These are phyloP conservation scores for Penicillium crustosum DNA, from an alignment of 2,329 filamentous ascomycete genomes.

Conservation along the genomic window DNA sequence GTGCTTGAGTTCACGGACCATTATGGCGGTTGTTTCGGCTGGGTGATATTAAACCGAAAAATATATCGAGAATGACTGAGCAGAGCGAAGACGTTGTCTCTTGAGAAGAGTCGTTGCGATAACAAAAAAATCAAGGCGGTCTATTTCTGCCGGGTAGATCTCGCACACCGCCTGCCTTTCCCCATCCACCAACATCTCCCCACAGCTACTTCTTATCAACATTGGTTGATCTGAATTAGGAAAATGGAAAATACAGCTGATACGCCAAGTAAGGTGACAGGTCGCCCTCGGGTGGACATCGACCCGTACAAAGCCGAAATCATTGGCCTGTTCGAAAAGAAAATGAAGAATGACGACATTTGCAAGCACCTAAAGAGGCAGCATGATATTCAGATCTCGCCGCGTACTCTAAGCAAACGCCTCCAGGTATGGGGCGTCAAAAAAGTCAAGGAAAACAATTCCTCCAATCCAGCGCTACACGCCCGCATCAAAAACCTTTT, in stretches of 20 bases:
- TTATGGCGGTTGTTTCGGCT: conserved; percentile 44
- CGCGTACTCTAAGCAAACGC: conserved; percentile 13
- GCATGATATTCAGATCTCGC: conserved; percentile 6
- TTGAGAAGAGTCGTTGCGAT: conserved; percentile 20
- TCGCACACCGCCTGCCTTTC: conserved; percentile 1
- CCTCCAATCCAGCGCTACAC: conserved; percentile 4
- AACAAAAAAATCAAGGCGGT: conserved; percentile 29
- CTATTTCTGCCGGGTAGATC: conserved; percentile 12
- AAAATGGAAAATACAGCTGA: conserved; percentile 5
- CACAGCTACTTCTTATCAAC: not conserved
- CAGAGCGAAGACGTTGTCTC: conserved; percentile 1
- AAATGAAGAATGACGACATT: conserved; percentile 8
- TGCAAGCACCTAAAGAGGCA: conserved; percentile 10
- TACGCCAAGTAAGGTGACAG: not conserved
- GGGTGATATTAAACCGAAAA: not conserved
- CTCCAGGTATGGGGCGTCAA: conserved; percentile 16
- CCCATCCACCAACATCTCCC: not conserved
- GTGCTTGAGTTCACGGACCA: conserved; percentile 95
- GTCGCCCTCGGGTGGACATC: conserved; percentile 5
- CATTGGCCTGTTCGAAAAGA: conserved; percentile 7
- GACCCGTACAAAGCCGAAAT: conserved; percentile 9
- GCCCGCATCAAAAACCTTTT: conserved; percentile 14
- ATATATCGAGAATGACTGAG: not conserved
- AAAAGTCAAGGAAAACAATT: conserved; percentile 4
- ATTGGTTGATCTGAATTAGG: not conserved